Evolutionary conservation across 2,329 filamentous ascomycete genomes (phyloP).

Genomic region (Fusarium denticulatum): DNA sequence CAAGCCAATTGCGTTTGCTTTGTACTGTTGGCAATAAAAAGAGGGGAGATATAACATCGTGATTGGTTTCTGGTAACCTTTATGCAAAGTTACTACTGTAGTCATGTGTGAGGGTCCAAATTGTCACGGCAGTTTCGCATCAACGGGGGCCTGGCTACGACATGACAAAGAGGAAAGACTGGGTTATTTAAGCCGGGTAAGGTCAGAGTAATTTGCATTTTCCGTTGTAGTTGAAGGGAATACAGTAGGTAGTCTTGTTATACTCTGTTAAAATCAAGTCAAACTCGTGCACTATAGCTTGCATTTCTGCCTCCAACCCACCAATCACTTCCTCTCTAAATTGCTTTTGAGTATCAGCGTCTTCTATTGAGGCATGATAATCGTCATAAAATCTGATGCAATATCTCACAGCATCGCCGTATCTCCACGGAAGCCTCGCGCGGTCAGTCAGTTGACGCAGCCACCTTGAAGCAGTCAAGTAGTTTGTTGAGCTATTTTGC

Average conservation of each 20-base stretch:
- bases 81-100: too few relatives aligned
- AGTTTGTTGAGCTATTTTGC: accelerated
- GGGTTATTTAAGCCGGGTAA: background rate
- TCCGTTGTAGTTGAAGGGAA: accelerated
- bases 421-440: background rate
- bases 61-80: too few relatives aligned
- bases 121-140: background rate
- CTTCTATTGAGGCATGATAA: background rate
- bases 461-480: background rate
- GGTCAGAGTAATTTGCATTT: background rate
- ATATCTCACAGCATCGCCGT: background rate
- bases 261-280: background rate
- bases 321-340: background rate
- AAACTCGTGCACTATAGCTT: background rate
- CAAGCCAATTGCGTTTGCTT: too few relatives aligned
- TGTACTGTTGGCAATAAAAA: too few relatives aligned
- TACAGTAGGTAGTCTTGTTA: background rate
- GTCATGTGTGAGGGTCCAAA: background rate
- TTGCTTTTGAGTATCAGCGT: background rate
- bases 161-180: background rate
- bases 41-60: too few relatives aligned
- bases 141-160: background rate
- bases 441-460: accelerated
- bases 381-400: background rate
- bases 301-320: background rate